These are phyloP conservation scores for Collybia mongolica DNA, from an alignment of 768 basidiomycete genomes.

Conservation along the genomic window DNA sequence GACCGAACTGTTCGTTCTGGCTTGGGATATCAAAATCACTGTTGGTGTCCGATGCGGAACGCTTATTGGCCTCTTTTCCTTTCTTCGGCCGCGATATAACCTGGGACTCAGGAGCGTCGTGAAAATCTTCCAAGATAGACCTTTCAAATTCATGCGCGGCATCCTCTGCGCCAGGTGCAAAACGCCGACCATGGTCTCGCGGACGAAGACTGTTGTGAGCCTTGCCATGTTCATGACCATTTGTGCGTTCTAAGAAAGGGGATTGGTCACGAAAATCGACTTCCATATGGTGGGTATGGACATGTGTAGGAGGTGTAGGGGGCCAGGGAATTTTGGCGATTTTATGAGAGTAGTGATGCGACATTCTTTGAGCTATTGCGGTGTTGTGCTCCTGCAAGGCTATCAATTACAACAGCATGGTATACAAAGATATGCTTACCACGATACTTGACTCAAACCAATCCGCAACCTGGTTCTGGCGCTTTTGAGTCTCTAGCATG, in stretches of 20 bases:
- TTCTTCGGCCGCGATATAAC: constrained; percentile 34
- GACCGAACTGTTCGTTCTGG: constrained; percentile 37
- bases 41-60: constrained; percentile 53
- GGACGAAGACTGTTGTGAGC: constrained; percentile 23
- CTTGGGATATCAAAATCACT: constrained; percentile 54
- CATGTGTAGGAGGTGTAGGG: constrained; percentile 29
- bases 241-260: constrained; percentile 18
- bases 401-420: constrained; percentile 1
- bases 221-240: constrained; percentile 29
- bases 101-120: constrained; percentile 18
- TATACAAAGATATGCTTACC: constrained; percentile 36
- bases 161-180: constrained; percentile 45
- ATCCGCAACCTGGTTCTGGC: constrained; percentile 69
- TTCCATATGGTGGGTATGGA: constrained; percentile 19
- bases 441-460: constrained; percentile 70
- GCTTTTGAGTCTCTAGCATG: constrained; percentile 67
- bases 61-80: constrained; percentile 48
- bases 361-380: constrained; percentile 55
- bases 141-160: constrained; percentile 58
- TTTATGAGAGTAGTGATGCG: constrained; percentile 54
- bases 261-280: constrained; percentile 25
- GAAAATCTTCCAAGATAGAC: constrained; percentile 43
- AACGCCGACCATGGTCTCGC: constrained; percentile 29
- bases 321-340: constrained; percentile 45
- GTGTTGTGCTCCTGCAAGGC: constrained; percentile 67